Evolutionary conservation across 257 asterid genomes (phyloP).

Genomic region (Cynanchum wilfordii): DNA sequence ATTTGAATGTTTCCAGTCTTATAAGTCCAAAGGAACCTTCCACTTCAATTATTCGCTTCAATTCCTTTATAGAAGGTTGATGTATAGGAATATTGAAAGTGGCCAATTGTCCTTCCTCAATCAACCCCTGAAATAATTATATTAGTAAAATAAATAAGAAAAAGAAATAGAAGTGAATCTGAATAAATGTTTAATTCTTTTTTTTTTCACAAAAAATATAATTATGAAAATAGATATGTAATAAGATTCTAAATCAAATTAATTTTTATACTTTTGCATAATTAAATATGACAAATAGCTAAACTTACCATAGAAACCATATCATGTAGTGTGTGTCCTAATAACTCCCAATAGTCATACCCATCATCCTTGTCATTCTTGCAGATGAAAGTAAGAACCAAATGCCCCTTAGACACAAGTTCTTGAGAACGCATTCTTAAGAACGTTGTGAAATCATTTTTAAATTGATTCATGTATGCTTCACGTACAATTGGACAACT

Average conservation of each 20-base stretch:
- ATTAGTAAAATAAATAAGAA: not conserved
- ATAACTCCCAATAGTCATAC: not conserved
- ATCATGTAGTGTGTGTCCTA: too few species aligned
- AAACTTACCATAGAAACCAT: too few species aligned
- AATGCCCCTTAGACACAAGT: not conserved
- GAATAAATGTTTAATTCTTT: too few species aligned
- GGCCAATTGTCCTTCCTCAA: conserved; percentile 4
- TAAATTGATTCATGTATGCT: conserved; percentile 16
- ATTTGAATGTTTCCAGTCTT: too few species aligned
- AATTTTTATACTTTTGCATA: too few species aligned
- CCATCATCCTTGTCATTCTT: conserved; percentile 10
- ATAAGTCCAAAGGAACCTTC: conserved; percentile 23
- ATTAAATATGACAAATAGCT: too few species aligned
- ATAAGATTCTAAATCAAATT: too few species aligned
- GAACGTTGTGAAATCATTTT: conserved; percentile 13
- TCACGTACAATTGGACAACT: not conserved
- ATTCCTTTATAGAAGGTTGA: conserved; percentile 11
- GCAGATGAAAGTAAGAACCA: conserved; percentile 5
- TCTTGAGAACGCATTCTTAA: conserved; percentile 3
- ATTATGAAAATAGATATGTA: too few species aligned
- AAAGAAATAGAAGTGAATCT: too few species aligned
- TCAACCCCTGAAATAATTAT: not conserved
- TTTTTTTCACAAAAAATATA: too few species aligned
- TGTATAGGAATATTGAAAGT: conserved; percentile 10
- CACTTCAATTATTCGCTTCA: not conserved